Evolutionary conservation across 2,329 filamentous ascomycete species (phyloP).

Genomic region (Alternaria sp.): DNA sequence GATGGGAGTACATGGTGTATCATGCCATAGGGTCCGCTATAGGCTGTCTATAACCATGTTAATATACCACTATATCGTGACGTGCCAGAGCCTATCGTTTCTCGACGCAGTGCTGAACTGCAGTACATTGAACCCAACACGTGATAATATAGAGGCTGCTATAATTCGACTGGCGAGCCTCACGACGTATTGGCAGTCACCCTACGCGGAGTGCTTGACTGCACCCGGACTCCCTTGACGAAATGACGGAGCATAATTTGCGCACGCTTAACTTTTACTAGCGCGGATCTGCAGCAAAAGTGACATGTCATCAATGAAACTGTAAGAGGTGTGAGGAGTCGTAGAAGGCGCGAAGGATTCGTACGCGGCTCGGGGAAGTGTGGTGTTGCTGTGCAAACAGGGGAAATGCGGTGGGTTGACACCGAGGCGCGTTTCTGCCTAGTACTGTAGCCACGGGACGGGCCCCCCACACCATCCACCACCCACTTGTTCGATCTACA

Average conservation of each 20-base stretch:
- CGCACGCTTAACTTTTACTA: not conserved
- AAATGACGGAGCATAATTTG: not conserved
- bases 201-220: not conserved
- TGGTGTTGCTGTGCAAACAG: not conserved
- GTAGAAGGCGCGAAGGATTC: not conserved
- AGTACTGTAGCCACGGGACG: not conserved
- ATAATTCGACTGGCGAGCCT: not conserved
- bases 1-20: not conserved
- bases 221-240: not conserved
- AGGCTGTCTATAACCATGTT: not conserved
- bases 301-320: not conserved
- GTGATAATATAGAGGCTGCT: not conserved
- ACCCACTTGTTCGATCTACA: not conserved
- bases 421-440: not conserved
- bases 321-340: not conserved
- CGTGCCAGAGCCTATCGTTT: not conserved
- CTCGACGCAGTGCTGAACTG: not conserved
- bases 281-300: not conserved
- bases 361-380: slow-evolving; percentile 1
- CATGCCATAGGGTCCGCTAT: not conserved
- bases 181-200: not conserved
- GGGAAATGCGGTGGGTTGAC: not conserved
- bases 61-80: not conserved
- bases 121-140: not conserved
- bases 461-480: not conserved